phyloP scores from a whole-genome alignment of 257 asterid species.

The Capsicum rhomboideum region DNA sequence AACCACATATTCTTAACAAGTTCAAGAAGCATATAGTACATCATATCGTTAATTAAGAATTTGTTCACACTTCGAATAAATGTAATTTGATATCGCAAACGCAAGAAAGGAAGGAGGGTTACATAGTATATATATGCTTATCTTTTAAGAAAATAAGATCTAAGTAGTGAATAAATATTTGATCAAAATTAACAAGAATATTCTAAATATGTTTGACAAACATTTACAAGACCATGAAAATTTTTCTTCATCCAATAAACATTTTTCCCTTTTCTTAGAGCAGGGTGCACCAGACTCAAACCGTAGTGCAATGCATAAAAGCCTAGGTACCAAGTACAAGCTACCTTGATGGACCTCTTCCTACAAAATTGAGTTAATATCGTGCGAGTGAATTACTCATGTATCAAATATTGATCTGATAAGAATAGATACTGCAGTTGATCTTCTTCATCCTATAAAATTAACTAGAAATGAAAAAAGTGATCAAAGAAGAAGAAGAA shows the following conservation, averaged over 20 bases:
- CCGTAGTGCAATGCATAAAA: too few species aligned
- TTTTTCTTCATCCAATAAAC: neutral
- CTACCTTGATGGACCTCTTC: neutral
- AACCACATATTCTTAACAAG: neutral
- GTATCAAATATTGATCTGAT: neutral
- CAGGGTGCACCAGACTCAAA: too few species aligned
- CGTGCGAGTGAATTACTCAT: too few species aligned
- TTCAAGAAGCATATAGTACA: neutral
- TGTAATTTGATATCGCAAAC: neutral
- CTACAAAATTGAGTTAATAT: neutral
- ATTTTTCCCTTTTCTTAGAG: too few species aligned
- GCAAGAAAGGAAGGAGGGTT: neutral
- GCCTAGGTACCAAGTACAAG: neutral
- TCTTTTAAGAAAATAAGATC: neutral
- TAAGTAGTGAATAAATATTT: neutral
- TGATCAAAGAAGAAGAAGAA: constrained; percentile 4
- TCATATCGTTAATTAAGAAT: neutral
- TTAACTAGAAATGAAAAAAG: neutral
- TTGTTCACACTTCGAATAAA: neutral
- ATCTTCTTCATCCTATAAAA: neutral
- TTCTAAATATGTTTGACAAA: neutral
- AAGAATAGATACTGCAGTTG: neutral
- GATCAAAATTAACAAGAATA: neutral
- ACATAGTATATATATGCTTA: neutral
- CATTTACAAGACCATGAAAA: neutral